Percentiles rank a stretch among this genome's conserved stretches.
phyloP scores from a whole-genome alignment of 108 stramenopile genomes.

The Skeletonema menzelii region DNA sequence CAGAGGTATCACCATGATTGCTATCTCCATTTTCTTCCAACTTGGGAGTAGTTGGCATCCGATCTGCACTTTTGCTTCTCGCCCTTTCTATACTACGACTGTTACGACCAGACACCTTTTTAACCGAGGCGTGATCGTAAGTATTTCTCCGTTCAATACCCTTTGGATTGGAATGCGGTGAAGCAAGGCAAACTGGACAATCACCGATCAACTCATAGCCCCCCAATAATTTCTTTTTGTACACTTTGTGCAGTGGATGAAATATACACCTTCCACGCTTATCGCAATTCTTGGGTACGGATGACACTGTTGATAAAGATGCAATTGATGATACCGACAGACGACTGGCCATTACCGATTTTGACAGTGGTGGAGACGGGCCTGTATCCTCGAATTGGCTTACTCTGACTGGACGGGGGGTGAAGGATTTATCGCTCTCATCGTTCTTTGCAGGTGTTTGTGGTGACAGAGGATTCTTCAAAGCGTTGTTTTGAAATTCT shows the following conservation, averaged over 20 bases:
- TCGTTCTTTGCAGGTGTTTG: background rate
- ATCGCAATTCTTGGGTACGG: background rate
- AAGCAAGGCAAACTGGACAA: background rate
- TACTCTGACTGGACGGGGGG: background rate
- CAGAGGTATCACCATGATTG: background rate
- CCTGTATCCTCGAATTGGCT: constrained; percentile 1
- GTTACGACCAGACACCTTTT: too few relatives aligned
- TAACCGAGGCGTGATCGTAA: background rate
- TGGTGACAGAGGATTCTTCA: background rate
- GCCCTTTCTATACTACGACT: too few relatives aligned
- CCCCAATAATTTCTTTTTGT: background rate
- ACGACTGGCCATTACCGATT: background rate
- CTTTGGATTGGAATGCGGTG: background rate
- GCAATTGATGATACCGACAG: background rate
- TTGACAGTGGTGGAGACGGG: background rate
- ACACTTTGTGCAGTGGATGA: background rate
- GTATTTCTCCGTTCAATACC: background rate
- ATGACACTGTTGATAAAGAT: background rate
- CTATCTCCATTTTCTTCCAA: too few relatives aligned
- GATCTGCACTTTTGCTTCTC: too few relatives aligned
- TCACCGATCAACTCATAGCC: background rate
- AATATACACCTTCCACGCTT: background rate
- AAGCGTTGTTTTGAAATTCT: background rate
- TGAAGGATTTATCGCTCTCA: background rate
- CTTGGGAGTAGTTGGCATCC: too few relatives aligned